Percentiles rank a stretch among this genome's conserved stretches.
These are phyloP conservation scores for Pseudocercospora macadamiae DNA, from an alignment of 2,329 filamentous ascomycete genomes.

Conservation along the genomic window DNA sequence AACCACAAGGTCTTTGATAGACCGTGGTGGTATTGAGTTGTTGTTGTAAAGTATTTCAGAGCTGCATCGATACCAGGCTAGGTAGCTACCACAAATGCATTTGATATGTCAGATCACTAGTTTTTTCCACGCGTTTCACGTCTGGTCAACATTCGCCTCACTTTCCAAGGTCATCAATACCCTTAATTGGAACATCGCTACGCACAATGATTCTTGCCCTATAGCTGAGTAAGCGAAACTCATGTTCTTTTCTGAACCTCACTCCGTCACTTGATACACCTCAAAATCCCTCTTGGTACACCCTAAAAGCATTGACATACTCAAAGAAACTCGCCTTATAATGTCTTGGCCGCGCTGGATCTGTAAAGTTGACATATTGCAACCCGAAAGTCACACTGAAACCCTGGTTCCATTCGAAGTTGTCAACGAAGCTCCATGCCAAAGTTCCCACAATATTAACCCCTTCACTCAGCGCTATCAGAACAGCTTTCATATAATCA, in stretches of 20 bases:
- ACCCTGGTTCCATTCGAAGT: slow-evolving; percentile 41
- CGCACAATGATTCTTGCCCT: no score
- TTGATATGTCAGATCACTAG: not conserved
- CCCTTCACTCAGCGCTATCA: slow-evolving; percentile 40
- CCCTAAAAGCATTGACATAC: slow-evolving; percentile 39
- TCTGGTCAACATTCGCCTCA: no score
- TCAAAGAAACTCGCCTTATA: slow-evolving; percentile 45
- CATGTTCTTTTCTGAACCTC: no score
- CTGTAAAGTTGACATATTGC: slow-evolving; percentile 42
- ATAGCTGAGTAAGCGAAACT: no score
- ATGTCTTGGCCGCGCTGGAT: slow-evolving; percentile 39
- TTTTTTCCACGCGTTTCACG: no score
- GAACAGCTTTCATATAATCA: slow-evolving; percentile 38
- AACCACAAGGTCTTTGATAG: not conserved
- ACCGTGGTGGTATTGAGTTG: no score
- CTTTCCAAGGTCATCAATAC: no score
- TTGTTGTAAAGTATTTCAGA: no score
- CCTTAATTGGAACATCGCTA: no score
- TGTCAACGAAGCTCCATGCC: slow-evolving; percentile 43
- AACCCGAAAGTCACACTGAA: slow-evolving; percentile 41
- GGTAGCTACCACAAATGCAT: no score
- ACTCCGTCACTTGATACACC: no score
- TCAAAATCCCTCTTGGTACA: slow-evolving; percentile 22
- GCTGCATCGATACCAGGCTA: not conserved
- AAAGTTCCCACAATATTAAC: slow-evolving; percentile 40